Evolutionary conservation across 2,329 filamentous ascomycete species (phyloP), one percentile per base, ranked within the genome.

Genomic region (Metarhizium humberi): DNA sequence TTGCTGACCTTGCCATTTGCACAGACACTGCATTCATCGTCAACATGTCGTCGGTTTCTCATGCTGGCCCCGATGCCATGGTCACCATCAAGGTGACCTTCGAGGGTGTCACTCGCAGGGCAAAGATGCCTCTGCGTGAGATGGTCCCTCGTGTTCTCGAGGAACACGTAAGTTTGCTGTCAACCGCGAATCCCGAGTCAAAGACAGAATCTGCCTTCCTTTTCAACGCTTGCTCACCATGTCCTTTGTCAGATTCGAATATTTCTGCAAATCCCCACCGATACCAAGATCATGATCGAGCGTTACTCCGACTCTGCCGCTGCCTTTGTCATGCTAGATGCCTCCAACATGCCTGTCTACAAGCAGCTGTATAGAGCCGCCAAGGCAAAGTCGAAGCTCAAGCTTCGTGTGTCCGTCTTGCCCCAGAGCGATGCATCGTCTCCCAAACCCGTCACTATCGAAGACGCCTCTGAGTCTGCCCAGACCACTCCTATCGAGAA

Each of bases 341-440:
- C 84, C 59, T 78, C 78, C 68, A 95, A 96, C 67, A 74, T 81
- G 8, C 79, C 88, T 49, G 89, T 95, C 66, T 99, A 96, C 79
- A 97, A 96, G 78, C 94, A 96, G 69, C 86, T 99, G 46, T 92
- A 94, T 70, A 87, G 94, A 65, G 94, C 94, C 62, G 94, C 94
- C 60, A 99, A 96, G 78, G 94, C 94, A 42, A 99, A 99, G 80
- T 85, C 92, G 61, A 99, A 97, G 85, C 85, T 99, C 63, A 92
- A 94, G 72, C 82, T 99, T 57, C 89, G 85, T 62, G 86, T 88
- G 42, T 86, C 82, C 16, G 65, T 79, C 38, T 68, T 73, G 53
- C 63, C 70, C 45, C 59, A 66, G 57, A 61, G 69, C 16, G 60
- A 66, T 7, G 71, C 63, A 57, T 58, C 62, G 11, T 58, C 60